A percentile compares a stretch with the other conserved stretches of the same genome.
phyloP scores from a whole-genome alignment of 2,329 filamentous ascomycete species.

The Periconia digitata region DNA sequence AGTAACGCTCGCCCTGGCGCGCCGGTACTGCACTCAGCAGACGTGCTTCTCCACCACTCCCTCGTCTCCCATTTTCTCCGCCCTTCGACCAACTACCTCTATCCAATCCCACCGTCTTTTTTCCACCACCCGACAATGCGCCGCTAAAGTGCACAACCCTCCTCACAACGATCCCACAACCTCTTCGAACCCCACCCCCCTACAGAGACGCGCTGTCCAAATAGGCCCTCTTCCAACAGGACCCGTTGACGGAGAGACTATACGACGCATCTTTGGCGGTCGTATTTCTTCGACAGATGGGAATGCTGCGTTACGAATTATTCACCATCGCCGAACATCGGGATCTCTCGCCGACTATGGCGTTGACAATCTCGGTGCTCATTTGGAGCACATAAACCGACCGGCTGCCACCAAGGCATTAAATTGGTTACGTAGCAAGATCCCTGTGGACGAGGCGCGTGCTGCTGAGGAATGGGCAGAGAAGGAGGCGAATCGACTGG shows the following conservation, averaged over 20 bases:
- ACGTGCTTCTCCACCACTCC: constrained; percentile 11
- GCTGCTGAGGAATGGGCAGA: constrained; percentile 45
- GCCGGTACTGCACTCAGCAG: constrained; percentile 27
- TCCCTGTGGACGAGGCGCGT: constrained; percentile 44
- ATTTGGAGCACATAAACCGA: constrained; percentile 29
- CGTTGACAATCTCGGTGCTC: constrained; percentile 35
- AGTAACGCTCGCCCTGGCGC: constrained; percentile 25
- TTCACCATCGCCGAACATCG: constrained; percentile 43
- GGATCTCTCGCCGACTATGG: constrained; percentile 45
- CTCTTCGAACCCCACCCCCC: constrained; percentile 12
- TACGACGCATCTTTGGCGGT: constrained; percentile 36
- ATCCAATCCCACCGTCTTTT: constrained; percentile 21
- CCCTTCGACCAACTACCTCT: constrained; percentile 15
- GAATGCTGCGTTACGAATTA: constrained; percentile 41
- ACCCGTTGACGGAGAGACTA: constrained; percentile 22
- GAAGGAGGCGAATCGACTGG: constrained; percentile 41
- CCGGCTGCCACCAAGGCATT: constrained; percentile 34
- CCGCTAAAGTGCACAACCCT: constrained; percentile 28
- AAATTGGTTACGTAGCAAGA: constrained; percentile 37
- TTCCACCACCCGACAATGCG: constrained; percentile 21
- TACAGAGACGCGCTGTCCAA: constrained; percentile 31
- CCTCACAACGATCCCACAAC: constrained; percentile 20
- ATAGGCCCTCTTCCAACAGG: constrained; percentile 37
- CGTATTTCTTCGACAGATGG: constrained; percentile 29
- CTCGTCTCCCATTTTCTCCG: constrained; percentile 22